Conservation (phyloP, 2,329 filamentous ascomycete species). For the Paecilomyces variotii region DNA sequence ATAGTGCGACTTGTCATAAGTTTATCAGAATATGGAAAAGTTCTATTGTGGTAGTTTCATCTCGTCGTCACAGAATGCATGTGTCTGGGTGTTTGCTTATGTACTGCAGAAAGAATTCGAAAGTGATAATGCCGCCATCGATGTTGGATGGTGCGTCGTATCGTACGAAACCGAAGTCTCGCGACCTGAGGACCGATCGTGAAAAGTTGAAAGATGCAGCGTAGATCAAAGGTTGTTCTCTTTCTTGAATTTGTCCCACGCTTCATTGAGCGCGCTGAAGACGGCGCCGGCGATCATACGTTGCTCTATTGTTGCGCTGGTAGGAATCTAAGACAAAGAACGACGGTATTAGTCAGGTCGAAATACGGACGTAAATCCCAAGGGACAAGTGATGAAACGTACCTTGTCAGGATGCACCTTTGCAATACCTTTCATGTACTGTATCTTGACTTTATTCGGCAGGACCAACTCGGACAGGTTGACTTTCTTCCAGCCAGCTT, state of each 20-base stretch:
- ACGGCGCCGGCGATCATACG: slow-evolving; percentile 59
- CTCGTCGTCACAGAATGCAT: neutral
- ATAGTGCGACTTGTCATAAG: neutral
- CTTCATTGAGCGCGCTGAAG: slow-evolving; percentile 58
- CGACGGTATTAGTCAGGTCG: neutral
- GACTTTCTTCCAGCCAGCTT: slow-evolving; percentile 93
- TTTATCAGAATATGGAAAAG: neutral
- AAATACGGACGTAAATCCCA: neutral
- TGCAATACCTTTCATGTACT: slow-evolving; percentile 98
- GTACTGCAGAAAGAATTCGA: neutral
- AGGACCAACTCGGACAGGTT: slow-evolving; percentile 88
- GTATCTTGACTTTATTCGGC: slow-evolving; percentile 90
- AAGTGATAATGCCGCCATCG: neutral
- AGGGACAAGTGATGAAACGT: slow-evolving; percentile 27
- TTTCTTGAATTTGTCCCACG: slow-evolving; percentile 60
- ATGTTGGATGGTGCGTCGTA: neutral
- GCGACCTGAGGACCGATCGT: neutral
- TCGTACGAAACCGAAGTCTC: neutral
- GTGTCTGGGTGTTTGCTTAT: neutral
- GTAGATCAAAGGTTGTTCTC: slow-evolving; percentile 48
- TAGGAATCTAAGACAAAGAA: slow-evolving; percentile 44
- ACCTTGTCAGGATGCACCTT: slow-evolving; percentile 99
- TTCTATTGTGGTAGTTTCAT: neutral
- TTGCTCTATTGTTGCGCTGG: slow-evolving; percentile 58
- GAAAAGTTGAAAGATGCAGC: neutral